Evolutionary conservation across 805 yeast genomes (phyloP).

Genomic region (Saturnispora galanensis): DNA sequence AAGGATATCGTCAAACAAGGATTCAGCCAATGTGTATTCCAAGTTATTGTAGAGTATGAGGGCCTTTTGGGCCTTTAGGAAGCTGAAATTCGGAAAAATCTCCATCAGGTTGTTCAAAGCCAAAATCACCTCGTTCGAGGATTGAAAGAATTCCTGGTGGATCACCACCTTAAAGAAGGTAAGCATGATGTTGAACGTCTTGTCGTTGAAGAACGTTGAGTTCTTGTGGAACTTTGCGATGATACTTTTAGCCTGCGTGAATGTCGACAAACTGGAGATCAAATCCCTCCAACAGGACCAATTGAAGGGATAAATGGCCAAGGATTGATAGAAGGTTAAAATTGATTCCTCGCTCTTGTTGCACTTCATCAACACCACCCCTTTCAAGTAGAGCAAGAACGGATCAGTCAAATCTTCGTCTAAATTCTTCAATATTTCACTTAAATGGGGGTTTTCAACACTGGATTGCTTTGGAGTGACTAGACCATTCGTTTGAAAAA

Average conservation of each 20-base stretch:
- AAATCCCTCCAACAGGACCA: constrained; percentile 94
- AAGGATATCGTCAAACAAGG: constrained; percentile 65
- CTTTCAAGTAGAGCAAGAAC: constrained; percentile 62
- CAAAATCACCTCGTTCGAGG: constrained; percentile 39
- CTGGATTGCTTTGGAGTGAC: constrained; percentile 21
- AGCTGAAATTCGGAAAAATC: constrained; percentile 64
- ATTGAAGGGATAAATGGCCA: constrained; percentile 66
- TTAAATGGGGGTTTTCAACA: constrained; percentile 21
- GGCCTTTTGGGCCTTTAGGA: constrained; percentile 74
- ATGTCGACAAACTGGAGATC: constrained; percentile 45
- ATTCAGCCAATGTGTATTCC: constrained; percentile 75
- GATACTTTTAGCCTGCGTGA: constrained; percentile 47
- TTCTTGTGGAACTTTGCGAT: constrained; percentile 30
- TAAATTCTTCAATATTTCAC: constrained; percentile 34
- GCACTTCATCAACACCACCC: constrained; percentile 54
- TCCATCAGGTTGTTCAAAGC: constrained; percentile 39
- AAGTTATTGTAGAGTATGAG: constrained; percentile 72
- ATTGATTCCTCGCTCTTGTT: constrained; percentile 55
- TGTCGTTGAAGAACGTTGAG: constrained; percentile 24
- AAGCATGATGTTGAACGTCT: constrained; percentile 24
- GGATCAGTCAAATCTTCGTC: constrained; percentile 35
- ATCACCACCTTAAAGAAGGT: constrained; percentile 55
- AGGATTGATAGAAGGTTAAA: constrained; percentile 46
- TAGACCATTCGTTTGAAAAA: constrained; percentile 38
- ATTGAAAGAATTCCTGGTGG: constrained; percentile 73